Evolutionary conservation across 345 rosid genomes (phyloP).

Genomic region (Fremontodendron californicum): DNA sequence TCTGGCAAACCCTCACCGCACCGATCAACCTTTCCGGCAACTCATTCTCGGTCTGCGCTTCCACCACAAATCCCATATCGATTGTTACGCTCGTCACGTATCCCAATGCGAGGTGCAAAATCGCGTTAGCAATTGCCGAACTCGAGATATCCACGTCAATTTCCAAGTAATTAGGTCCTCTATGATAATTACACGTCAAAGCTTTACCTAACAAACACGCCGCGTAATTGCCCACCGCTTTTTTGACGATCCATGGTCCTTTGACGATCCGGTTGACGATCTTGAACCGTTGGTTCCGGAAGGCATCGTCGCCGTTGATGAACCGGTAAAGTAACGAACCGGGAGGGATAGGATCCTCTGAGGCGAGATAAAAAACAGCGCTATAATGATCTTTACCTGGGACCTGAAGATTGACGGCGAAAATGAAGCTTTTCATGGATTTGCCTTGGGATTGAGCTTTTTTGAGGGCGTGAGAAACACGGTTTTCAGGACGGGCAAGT

Average conservation of each 20-base stretch:
- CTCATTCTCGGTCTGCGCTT: constrained; percentile 76
- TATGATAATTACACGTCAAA: constrained; percentile 67
- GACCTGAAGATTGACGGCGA: constrained; percentile 85
- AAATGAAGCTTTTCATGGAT: constrained; percentile 62
- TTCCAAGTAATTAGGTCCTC: constrained; percentile 76
- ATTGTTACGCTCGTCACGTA: constrained; percentile 73
- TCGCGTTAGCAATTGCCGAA: constrained; percentile 71
- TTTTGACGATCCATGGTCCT: constrained; percentile 89
- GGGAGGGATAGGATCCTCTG: constrained; percentile 64
- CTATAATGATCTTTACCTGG: constrained; percentile 87
- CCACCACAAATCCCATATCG: constrained; percentile 88
- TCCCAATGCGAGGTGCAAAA: constrained; percentile 71
- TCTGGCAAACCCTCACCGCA: constrained; percentile 82
- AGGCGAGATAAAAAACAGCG: constrained; percentile 80
- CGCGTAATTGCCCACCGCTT: constrained; percentile 68
- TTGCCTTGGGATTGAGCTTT: constrained; percentile 53
- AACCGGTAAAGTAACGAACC: constrained; percentile 69
- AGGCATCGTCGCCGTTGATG: constrained; percentile 66
- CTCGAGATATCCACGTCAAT: constrained; percentile 85
- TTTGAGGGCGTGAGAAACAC: constrained; percentile 59
- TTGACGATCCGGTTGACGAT: constrained; percentile 87
- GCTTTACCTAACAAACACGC: constrained; percentile 85
- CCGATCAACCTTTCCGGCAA: constrained; percentile 80
- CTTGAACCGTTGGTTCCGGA: constrained; percentile 83
- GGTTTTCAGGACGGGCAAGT: constrained; percentile 76